phyloP scores from a whole-genome alignment of 2,329 filamentous ascomycete species.

The Fusarium nurragi region DNA sequence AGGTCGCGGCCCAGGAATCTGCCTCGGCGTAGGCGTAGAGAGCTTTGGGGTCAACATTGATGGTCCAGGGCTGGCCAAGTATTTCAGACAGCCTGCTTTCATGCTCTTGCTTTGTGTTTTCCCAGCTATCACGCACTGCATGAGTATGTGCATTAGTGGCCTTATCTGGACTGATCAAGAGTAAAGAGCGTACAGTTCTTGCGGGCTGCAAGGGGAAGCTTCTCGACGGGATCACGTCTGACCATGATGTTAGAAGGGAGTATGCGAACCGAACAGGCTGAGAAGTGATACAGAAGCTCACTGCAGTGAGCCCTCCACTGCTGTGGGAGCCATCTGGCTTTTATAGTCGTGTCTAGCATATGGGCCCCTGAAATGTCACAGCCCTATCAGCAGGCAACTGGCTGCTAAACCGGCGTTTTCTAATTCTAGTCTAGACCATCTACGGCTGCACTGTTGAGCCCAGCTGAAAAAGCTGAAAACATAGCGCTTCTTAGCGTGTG shows the following conservation, averaged over 20 bases:
- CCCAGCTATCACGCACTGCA: slow-evolving; percentile 63
- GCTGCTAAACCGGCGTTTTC: not conserved
- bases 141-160: not conserved
- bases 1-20: slow-evolving; percentile 53
- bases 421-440: not conserved
- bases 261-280: too few species aligned
- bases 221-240: slow-evolving; percentile 57
- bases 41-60: slow-evolving; percentile 58
- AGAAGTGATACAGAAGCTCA: not conserved
- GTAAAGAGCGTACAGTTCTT: slow-evolving; percentile 57
- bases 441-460: not conserved
- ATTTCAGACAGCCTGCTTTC: slow-evolving; percentile 56
- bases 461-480: slow-evolving; percentile 36
- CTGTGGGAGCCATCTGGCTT: not conserved
- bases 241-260: slow-evolving; percentile 28
- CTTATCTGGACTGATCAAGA: too few species aligned
- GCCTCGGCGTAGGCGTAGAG: slow-evolving; percentile 59
- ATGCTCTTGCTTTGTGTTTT: slow-evolving; percentile 56
- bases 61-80: slow-evolving; percentile 60
- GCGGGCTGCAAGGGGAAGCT: slow-evolving; percentile 60
- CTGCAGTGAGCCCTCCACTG: not conserved
- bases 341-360: slow-evolving; percentile 9
- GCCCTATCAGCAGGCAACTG: not conserved
- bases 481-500: slow-evolving; percentile 33
- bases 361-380: slow-evolving; percentile 13